These are phyloP conservation scores for Saccharomycopsis schoenii DNA, from an alignment of 805 yeast species.

Conservation along the genomic window DNA sequence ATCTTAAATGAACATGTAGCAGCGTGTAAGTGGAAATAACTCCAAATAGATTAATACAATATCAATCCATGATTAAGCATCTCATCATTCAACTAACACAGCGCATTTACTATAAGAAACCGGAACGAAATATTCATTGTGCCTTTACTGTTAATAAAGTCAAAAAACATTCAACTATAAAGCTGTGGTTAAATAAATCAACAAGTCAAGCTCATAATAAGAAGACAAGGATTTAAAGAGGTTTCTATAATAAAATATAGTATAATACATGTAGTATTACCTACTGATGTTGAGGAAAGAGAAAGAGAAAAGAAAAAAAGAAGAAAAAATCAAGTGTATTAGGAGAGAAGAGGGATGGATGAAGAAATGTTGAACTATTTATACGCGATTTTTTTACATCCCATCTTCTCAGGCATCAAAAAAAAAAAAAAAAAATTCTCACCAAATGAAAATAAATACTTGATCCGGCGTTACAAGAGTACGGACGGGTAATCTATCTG, in stretches of 20 bases:
- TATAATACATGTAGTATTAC: constrained; percentile 20
- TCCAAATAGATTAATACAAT: not conserved
- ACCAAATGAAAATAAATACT: no score
- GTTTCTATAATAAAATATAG: constrained; percentile 16
- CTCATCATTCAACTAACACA: constrained; percentile 12
- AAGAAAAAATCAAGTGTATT: not conserved
- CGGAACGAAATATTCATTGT: constrained; percentile 20
- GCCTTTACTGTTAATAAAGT: constrained; percentile 20
- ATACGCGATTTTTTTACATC: constrained; percentile 3
- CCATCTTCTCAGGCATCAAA: not conserved
- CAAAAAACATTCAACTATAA: constrained; percentile 20
- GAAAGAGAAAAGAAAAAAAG: constrained; percentile 2
- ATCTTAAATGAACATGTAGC: constrained; percentile 7
- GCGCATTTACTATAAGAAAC: constrained; percentile 18
- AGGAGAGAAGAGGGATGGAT: not conserved
- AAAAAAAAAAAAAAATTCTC: no score
- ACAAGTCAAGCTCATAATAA: constrained; percentile 16
- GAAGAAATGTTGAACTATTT: not conserved
- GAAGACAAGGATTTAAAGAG: constrained; percentile 14
- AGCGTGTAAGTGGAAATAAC: constrained; percentile 11
- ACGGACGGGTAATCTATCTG: no score
- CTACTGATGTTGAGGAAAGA: constrained; percentile 19
- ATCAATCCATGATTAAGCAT: not conserved
- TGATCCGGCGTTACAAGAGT: no score
- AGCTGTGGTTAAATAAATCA: constrained; percentile 19